Percentiles rank a stretch among this genome's conserved stretches.
phyloP scores from a whole-genome alignment of 176 grass and related monocot species.

The Triticum turgidum region DNA sequence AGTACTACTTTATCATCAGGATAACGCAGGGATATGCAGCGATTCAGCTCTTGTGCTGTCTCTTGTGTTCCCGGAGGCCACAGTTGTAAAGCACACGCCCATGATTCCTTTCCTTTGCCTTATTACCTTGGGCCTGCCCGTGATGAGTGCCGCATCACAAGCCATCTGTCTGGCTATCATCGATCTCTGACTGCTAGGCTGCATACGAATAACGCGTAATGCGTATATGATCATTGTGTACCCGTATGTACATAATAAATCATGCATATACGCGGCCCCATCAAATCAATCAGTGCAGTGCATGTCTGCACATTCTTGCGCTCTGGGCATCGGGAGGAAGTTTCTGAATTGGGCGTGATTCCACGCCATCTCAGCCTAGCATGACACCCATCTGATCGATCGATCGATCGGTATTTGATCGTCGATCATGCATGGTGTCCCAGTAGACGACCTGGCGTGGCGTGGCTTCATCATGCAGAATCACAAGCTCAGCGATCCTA shows the following conservation, averaged over 20 bases:
- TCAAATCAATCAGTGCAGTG: background rate
- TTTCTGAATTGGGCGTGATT: background rate
- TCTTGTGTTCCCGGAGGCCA: background rate
- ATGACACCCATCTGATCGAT: background rate
- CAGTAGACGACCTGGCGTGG: background rate
- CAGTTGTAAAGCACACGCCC: conserved; percentile 5
- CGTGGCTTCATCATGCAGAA: background rate
- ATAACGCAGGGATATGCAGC: conserved; percentile 9
- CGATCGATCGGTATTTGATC: too few species aligned
- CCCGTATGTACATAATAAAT: too few species aligned
- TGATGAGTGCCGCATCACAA: conserved; percentile 14
- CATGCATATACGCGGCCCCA: background rate
- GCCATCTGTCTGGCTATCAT: background rate
- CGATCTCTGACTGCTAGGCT: background rate
- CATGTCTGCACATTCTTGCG: background rate
- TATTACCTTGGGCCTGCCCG: background rate
- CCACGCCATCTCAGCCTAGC: background rate
- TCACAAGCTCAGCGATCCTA: background rate
- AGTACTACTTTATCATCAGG: background rate
- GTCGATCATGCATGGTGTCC: background rate
- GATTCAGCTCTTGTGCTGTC: background rate
- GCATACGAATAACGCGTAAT: background rate
- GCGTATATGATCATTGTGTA: background rate
- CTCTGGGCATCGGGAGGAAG: background rate
- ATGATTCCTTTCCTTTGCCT: background rate